These are phyloP conservation scores for Sequoiadendron giganteum DNA, from an alignment of 75 land plant species.

Conservation along the genomic window DNA sequence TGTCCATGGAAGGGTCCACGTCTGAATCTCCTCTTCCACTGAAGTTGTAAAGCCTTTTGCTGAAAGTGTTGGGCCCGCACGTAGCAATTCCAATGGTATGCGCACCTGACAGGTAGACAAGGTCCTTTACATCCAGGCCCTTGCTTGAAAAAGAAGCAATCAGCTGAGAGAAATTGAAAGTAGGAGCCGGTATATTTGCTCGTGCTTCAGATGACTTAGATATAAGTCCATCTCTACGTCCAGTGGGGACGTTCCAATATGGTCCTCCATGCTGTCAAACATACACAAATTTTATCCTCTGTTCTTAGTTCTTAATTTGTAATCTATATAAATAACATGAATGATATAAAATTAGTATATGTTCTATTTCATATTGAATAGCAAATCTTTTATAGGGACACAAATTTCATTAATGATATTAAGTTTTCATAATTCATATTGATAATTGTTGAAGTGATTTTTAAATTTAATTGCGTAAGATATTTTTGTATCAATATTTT, in stretches of 20 bases:
- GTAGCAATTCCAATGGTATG: conserved; percentile 56
- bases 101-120: conserved; percentile 31
- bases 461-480: no score
- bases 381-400: no score
- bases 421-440: no score
- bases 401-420: no score
- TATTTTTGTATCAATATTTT: no score
- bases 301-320: no score
- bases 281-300: not conserved
- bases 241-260: conserved; percentile 20
- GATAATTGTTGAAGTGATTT: no score
- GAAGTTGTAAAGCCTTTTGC: conserved; percentile 65
- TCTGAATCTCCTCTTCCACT: conserved; percentile 44
- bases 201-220: conserved; percentile 16
- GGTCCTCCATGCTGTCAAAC: conserved; percentile 25
- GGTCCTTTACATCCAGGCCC: conserved; percentile 21
- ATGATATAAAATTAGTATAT: no score
- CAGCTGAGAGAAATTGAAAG: conserved; percentile 15
- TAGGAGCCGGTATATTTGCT: conserved; percentile 22
- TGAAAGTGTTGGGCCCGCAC: conserved; percentile 28
- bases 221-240: conserved; percentile 29
- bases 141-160: conserved; percentile 10
- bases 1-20: conserved; percentile 53
- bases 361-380: no score
- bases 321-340: no score